A percentile compares a stretch with the other conserved stretches of the same genome.
Conservation (phyloP, 495 filamentous ascomycete species). For the Parmelia sp. region DNA sequence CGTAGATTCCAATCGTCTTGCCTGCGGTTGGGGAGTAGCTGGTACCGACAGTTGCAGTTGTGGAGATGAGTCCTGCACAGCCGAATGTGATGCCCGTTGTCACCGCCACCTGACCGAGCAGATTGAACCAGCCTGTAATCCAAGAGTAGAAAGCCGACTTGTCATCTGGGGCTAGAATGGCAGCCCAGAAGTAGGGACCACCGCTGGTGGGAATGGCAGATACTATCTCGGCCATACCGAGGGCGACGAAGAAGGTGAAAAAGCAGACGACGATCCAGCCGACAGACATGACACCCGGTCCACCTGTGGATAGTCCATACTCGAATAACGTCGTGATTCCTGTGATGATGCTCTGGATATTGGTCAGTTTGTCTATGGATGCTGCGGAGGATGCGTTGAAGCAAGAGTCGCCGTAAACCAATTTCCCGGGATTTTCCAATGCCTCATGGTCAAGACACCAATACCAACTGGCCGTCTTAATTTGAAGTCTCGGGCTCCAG, state of each 20-base stretch:
- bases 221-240: slow-evolving; percentile 61
- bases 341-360: slow-evolving; percentile 52
- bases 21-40: slow-evolving; percentile 44
- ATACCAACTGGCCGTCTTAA: too few relatives aligned
- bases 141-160: slow-evolving; percentile 55
- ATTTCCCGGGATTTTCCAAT: neutral
- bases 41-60: slow-evolving; percentile 50
- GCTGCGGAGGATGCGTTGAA: neutral
- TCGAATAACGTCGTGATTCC: slow-evolving; percentile 53
- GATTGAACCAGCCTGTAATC: slow-evolving; percentile 60
- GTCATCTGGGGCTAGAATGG: slow-evolving; percentile 50
- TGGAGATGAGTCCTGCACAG: slow-evolving; percentile 54
- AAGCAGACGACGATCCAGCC: slow-evolving; percentile 57
- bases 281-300: slow-evolving; percentile 47
- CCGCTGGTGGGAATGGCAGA: slow-evolving; percentile 58
- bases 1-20: slow-evolving; percentile 58
- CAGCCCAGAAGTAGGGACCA: slow-evolving; percentile 63
- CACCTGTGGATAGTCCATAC: slow-evolving; percentile 52
- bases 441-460: too few relatives aligned
- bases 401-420: neutral
- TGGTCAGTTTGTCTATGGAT: neutral
- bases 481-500: too few relatives aligned
- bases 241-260: slow-evolving; percentile 52
- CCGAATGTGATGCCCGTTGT: slow-evolving; percentile 64
- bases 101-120: slow-evolving; percentile 58